Evolutionary conservation across 306 rosid genomes (phyloP).

Genomic region (Vigna radiata): DNA sequence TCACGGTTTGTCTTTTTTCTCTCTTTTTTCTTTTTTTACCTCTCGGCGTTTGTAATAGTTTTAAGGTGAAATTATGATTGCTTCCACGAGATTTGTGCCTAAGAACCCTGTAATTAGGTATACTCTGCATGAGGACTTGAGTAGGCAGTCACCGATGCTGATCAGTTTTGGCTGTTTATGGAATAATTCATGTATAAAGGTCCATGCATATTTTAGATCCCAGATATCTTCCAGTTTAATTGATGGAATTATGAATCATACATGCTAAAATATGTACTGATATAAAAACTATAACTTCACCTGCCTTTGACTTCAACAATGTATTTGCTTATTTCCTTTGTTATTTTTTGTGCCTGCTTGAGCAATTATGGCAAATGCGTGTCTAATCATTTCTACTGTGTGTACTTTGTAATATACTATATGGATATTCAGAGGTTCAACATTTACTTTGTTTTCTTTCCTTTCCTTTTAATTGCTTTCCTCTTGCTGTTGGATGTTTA

Average conservation of each 20-base stretch:
- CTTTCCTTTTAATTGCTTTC: conserved; percentile 9
- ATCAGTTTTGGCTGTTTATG: conserved; percentile 23
- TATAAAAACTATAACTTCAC: conserved; percentile 11
- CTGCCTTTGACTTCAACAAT: conserved; percentile 21
- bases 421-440: neutral
- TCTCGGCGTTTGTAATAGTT: conserved; percentile 15
- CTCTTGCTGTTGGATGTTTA: conserved; percentile 12
- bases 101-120: conserved; percentile 14
- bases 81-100: conserved; percentile 6
- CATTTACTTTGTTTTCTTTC: neutral
- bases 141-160: neutral
- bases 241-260: conserved; percentile 4
- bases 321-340: conserved; percentile 10
- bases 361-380: conserved; percentile 10
- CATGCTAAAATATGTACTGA: neutral
- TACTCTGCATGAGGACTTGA: neutral
- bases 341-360: conserved; percentile 6
- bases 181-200: conserved; percentile 19
- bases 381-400: conserved; percentile 6
- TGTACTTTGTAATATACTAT: neutral
- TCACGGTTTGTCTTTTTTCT: neutral
- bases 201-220: neutral
- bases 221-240: neutral
- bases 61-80: conserved; percentile 4
- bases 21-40: neutral